A percentile compares a stretch with the other conserved stretches of the same genome.
Conservation (phyloP, 768 basidiomycete species). For the Mycena capillaripes region DNA sequence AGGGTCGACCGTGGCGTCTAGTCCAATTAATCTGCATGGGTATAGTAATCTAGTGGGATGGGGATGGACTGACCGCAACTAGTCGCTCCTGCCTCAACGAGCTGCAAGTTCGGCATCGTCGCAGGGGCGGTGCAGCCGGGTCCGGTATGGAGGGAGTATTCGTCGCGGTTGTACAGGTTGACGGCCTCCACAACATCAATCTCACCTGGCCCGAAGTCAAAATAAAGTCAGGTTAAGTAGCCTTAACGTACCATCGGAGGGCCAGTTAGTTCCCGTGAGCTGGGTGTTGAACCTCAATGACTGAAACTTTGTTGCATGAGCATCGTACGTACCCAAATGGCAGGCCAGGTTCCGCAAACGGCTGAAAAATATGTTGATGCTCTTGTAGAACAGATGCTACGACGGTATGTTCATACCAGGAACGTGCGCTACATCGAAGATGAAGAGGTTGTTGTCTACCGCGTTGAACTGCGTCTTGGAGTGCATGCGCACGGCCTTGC, state of each 20-base stretch:
- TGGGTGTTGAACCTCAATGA: background rate
- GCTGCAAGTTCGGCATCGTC: constrained; percentile 8
- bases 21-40: background rate
- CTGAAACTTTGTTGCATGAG: constrained; percentile 2
- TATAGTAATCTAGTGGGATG: background rate
- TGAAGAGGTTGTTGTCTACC: constrained; percentile 23
- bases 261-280: constrained; percentile 9
- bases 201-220: background rate
- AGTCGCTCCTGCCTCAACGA: constrained; percentile 10
- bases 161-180: constrained; percentile 3
- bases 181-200: constrained; percentile 7
- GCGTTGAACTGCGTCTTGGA: constrained; percentile 33
- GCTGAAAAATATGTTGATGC: constrained; percentile 15
- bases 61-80: constrained; percentile 25
- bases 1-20: constrained; percentile 39
- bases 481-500: constrained; percentile 31
- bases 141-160: constrained; percentile 9
- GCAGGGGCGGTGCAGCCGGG: constrained; percentile 4
- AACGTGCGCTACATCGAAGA: constrained; percentile 53
- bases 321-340: constrained; percentile 6
- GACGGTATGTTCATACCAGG: constrained; percentile 34
- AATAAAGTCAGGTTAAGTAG: constrained; percentile 1
- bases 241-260: background rate
- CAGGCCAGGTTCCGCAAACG: constrained; percentile 52
- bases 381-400: background rate